Base-by-base conservation (phyloP, 768 basidiomycete genomes). In the Boletus insuetus region DNA sequence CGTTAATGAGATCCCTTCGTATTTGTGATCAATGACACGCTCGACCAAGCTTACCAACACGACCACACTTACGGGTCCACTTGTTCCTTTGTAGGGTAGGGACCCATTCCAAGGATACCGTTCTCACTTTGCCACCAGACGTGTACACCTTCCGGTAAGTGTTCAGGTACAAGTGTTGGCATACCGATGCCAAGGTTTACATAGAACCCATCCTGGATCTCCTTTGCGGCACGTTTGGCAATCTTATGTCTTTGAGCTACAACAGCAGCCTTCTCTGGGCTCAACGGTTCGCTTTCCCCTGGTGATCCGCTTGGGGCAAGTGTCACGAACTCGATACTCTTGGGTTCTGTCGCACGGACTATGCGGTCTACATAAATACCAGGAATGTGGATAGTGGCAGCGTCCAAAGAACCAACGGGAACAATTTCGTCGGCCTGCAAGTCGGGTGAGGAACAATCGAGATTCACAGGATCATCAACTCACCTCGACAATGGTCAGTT, bases 51-150 rank as follows among this genome's bases (percentile, higher is more conserved):
- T 24, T 2, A 49, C 46, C n/a, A 16, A 29, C 42, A 39, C n/a
- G 39, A 53, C 42, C 24, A 12, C 44, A 76, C 87, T 75, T 56
- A 91, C 90, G 90, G 82, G 65, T 94, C 90, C 10, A 92, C 77
- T 67, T 91, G 77, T 47, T 89, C 80, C 71, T 83, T 76, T 6
- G 88, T 89, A 24, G 92, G 92, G 64, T 92, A 92, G n/a, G 92
- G 92, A 0, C 89, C 89, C 90, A 89, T 89, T 45, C 91, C 91
- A 54, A 94, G 75, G 56, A 94, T 86, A 34, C 92, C 92, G 58
- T 94, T 94, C 76, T 94, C 92, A 67, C 90, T 92, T 70, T 94
- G 92, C 67, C 91, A 64, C 89, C 89, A 93, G n/a, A 94, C 91
- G 48, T 79, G 80, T 11, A 92, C 84, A 50, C 82, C 86, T 54